Evolutionary conservation across 805 yeast species (phyloP).

Genomic region (Limtongia smithiae): DNA sequence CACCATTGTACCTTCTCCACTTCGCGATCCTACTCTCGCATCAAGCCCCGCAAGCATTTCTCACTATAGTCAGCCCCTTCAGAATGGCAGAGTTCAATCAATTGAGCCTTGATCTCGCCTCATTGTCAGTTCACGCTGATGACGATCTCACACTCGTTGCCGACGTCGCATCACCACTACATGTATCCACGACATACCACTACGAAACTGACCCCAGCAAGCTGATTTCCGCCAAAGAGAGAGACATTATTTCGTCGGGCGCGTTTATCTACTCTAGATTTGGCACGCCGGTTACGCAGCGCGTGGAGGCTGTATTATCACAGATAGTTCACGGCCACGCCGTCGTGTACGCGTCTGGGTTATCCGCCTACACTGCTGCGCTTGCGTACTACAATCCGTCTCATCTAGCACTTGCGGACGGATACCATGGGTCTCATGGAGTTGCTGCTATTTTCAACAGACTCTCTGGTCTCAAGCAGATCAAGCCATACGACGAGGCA

Average conservation of each 20-base stretch:
- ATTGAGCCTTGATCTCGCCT: slow-evolving; percentile 16
- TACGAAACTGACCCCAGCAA: slow-evolving; percentile 60
- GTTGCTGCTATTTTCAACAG: slow-evolving; percentile 61
- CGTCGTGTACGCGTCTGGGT: slow-evolving; percentile 71
- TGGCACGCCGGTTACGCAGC: slow-evolving; percentile 66
- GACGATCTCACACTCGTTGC: slow-evolving; percentile 41
- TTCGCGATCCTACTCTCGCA: too few species aligned
- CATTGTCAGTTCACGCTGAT: slow-evolving; percentile 62
- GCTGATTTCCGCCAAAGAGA: slow-evolving; percentile 41
- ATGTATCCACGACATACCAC: slow-evolving; percentile 72
- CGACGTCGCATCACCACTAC: slow-evolving; percentile 67
- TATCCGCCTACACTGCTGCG: slow-evolving; percentile 76
- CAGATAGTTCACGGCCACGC: slow-evolving; percentile 60
- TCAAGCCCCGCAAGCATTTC: background rate
- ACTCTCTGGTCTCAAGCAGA: slow-evolving; percentile 52
- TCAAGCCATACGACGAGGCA: slow-evolving; percentile 43
- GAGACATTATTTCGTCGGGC: slow-evolving; percentile 31
- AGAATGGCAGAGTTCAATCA: too few species aligned
- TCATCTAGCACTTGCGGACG: slow-evolving; percentile 66
- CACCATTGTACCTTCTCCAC: too few species aligned
- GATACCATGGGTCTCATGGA: slow-evolving; percentile 83
- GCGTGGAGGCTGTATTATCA: slow-evolving; percentile 64
- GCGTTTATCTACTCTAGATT: slow-evolving; percentile 65
- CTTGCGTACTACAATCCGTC: slow-evolving; percentile 70
- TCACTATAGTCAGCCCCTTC: background rate